Percentiles rank a stretch among this genome's conserved stretches.
These are phyloP conservation scores for Ustilago tritici DNA, from an alignment of 1,284 basidiomycete species.

Conservation along the genomic window DNA sequence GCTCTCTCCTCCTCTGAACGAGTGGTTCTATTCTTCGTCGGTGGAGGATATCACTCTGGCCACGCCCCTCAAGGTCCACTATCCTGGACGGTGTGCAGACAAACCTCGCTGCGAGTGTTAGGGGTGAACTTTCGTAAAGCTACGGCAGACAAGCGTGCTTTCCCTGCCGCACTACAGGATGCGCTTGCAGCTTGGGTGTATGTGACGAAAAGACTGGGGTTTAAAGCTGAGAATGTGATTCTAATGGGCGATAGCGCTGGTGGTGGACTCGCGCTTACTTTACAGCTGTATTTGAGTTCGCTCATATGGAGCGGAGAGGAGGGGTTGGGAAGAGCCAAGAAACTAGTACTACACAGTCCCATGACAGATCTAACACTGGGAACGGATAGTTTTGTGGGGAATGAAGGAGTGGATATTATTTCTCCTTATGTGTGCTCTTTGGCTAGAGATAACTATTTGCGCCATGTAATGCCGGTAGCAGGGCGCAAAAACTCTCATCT, in stretches of 20 bases:
- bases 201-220: constrained; percentile 30
- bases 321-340: constrained; percentile 20
- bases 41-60: constrained; percentile 39
- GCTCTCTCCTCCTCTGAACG: constrained; percentile 19
- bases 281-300: constrained; percentile 32
- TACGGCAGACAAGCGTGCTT: constrained; percentile 11
- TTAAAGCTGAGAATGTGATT: constrained; percentile 31
- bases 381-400: constrained; percentile 8
- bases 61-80: constrained; percentile 28
- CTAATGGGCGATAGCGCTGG: constrained; percentile 41
- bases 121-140: constrained; percentile 42
- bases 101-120: constrained; percentile 36
- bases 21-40: constrained; percentile 42
- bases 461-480: constrained; percentile 20
- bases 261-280: constrained; percentile 16
- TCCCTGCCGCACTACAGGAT: constrained; percentile 38
- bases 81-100: constrained; percentile 30
- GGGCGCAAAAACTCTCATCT: constrained; percentile 2
- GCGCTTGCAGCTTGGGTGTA: constrained; percentile 42
- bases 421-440: constrained; percentile 32
- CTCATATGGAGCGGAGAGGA: constrained; percentile 15
- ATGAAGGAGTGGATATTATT: constrained; percentile 30
- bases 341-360: constrained; percentile 34
- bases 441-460: constrained; percentile 36
- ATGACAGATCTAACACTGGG: constrained; percentile 31